Evolutionary conservation across 495 filamentous ascomycete species (phyloP).

Genomic region (Echria macrotheca): DNA sequence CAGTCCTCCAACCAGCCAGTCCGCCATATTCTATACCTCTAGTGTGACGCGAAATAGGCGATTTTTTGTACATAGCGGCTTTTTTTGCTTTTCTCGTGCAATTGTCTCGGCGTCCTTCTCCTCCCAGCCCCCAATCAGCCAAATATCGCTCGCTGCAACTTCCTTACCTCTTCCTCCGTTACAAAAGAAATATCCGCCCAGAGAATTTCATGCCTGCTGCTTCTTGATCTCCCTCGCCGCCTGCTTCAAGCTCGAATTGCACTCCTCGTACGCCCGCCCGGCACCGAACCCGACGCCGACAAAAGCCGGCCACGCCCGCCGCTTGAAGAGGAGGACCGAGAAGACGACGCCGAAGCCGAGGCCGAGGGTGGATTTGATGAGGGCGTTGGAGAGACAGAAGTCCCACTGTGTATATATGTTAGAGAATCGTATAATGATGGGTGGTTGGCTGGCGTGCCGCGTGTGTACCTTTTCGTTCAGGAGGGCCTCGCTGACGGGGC

Average conservation of each 20-base stretch:
- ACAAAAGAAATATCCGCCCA: neutral
- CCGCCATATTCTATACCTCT: too few species aligned
- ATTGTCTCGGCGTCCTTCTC: too few species aligned
- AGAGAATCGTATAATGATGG: neutral
- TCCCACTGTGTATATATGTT: conserved; percentile 70
- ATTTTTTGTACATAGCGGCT: too few species aligned
- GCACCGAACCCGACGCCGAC: conserved; percentile 92
- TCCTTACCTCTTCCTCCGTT: neutral
- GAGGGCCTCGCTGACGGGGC: conserved; percentile 87
- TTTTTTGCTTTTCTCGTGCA: too few species aligned
- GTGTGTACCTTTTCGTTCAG: conserved; percentile 98
- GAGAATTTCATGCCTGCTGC: conserved; percentile 37
- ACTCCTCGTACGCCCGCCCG: conserved; percentile 93
- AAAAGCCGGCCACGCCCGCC: conserved; percentile 91
- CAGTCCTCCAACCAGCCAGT: too few species aligned
- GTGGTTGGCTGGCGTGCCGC: neutral
- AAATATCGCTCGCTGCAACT: too few species aligned
- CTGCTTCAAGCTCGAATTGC: conserved; percentile 59
- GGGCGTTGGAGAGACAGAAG: conserved; percentile 88
- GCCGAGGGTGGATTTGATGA: conserved; percentile 91
- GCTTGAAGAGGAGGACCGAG: conserved; percentile 95
- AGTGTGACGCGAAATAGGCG: too few species aligned
- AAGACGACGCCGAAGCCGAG: conserved; percentile 96
- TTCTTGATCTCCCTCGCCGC: conserved; percentile 46
- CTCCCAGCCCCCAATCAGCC: too few species aligned